Evolutionary conservation across 345 rosid genomes (phyloP), one percentile per base, ranked within the genome.

Genomic region (Ceriops decandra): DNA sequence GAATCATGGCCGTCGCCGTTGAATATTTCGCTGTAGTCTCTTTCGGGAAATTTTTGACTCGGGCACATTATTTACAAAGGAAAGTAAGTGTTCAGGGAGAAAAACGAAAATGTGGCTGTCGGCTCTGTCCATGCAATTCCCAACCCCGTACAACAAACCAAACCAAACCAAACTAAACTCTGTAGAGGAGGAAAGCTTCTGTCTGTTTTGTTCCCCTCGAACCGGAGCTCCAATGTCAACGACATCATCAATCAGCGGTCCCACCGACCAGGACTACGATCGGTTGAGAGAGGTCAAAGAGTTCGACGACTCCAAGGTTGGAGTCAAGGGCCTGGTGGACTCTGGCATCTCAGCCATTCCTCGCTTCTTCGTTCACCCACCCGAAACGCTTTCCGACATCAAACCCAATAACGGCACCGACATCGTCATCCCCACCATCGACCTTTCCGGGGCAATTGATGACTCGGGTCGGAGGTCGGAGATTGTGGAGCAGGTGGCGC

Each of bases 281-380:
- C 72, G 82, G 33, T 20, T 63, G 10, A 65, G 67, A 36, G 85
- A 75, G 22, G 74, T 85, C 26, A 69, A 76, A 27, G 64, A 70
- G 16, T 83, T 85, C 73, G 85, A 85, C 30, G 85, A 76, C 1
- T 58, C 79, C 27, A 85, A 85, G 69, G 68, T 71, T 6, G 83
- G 84, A 3, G 87, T 85, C 4, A 85, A 83, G 35, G 87, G 87
- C 26, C 75, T 81, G 6, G 64, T 82, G 7, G 87, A 83, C 74
- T 71, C 81, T 0, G 89, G 87, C 64, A 26, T 83, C 72, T 67
- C 81, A 22, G 4, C 85, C 31, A 80, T 85, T 58, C 89, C 89
- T 6, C 77, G 72, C 54, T 60, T 79, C 76, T 85, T 83, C 73
- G 20, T 81, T 38, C 89, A 85, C 79, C 83, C 85, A 5, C 65